These are phyloP conservation scores for Torulaspora microellipsoides DNA, from an alignment of 805 yeast genomes.

Conservation along the genomic window DNA sequence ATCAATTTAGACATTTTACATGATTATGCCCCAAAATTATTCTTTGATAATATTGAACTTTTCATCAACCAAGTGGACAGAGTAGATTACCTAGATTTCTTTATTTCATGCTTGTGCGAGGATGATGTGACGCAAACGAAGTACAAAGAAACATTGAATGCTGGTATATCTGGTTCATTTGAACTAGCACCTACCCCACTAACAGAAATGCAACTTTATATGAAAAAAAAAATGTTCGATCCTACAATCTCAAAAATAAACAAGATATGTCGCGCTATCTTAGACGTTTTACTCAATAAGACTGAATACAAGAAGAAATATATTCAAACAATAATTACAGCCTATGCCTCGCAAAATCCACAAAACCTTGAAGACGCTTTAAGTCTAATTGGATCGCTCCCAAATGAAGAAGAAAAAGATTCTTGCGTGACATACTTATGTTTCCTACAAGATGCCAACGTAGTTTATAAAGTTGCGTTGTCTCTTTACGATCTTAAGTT, in stretches of 20 bases:
- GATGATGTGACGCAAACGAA: slow-evolving; percentile 81
- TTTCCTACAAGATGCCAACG: slow-evolving; percentile 84
- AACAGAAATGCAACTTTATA: slow-evolving; percentile 39
- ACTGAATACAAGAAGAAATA: slow-evolving; percentile 53
- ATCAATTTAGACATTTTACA: slow-evolving; percentile 84
- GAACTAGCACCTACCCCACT: slow-evolving; percentile 30
- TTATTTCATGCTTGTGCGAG: slow-evolving; percentile 77
- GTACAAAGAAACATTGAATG: slow-evolving; percentile 64
- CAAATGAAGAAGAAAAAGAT: slow-evolving; percentile 48
- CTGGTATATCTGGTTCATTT: slow-evolving; percentile 27
- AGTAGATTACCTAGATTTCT: slow-evolving; percentile 77
- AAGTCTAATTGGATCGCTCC: slow-evolving; percentile 50
- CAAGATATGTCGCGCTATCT: slow-evolving; percentile 66
- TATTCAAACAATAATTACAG: slow-evolving; percentile 77
- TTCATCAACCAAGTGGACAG: slow-evolving; percentile 68
- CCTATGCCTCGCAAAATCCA: slow-evolving; percentile 87
- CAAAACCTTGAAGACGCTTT: slow-evolving; percentile 79
- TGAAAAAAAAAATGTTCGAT: slow-evolving; percentile 39
- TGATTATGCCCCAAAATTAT: slow-evolving; percentile 76
- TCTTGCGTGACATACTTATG: slow-evolving; percentile 77
- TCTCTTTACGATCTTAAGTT: slow-evolving; percentile 78
- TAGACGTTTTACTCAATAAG: slow-evolving; percentile 47
- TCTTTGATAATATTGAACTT: slow-evolving; percentile 54
- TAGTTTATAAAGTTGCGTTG: slow-evolving; percentile 72
- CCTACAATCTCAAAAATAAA: slow-evolving; percentile 59